Conservation (phyloP, 1,139 yeast genomes). For the Lipomyces yarrowii region DNA sequence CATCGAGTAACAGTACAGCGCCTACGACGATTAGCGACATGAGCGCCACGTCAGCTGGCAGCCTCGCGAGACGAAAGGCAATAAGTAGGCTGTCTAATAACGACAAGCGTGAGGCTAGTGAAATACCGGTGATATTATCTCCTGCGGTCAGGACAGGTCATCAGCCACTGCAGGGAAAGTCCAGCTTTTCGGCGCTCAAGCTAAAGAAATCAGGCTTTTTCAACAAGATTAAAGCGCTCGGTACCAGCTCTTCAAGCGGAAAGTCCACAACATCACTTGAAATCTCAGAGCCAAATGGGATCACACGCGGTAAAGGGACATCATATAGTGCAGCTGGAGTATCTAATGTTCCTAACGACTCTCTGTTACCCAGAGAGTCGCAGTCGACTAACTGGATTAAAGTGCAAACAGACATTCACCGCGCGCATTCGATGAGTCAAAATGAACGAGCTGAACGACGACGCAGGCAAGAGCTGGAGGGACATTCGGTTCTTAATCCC, state of each 20-base stretch:
- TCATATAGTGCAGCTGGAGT: constrained; percentile 13
- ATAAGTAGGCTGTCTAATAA: constrained; percentile 9
- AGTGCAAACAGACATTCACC: constrained; percentile 61
- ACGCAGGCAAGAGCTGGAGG: constrained; percentile 66
- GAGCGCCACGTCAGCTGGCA: constrained; percentile 90
- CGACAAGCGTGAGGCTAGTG: constrained; percentile 2
- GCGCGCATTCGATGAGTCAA: constrained; percentile 73
- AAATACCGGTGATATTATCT: constrained; percentile 20
- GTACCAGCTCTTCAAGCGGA: constrained; percentile 11
- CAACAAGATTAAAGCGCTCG: constrained; percentile 45
- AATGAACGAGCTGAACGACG: constrained; percentile 72
- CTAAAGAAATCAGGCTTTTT: constrained; percentile 50
- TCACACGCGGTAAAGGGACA: constrained; percentile 6
- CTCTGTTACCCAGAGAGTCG: constrained; percentile 23
- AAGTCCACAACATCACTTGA: constrained; percentile 13
- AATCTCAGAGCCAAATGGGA: background rate
- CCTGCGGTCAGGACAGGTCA: constrained; percentile 25
- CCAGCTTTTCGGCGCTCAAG: constrained; percentile 34
- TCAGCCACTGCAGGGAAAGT: constrained; percentile 11
- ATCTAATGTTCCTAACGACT: background rate
- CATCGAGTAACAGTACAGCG: constrained; percentile 28
- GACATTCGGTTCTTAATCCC: constrained; percentile 68
- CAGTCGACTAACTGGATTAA: constrained; percentile 49
- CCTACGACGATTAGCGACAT: constrained; percentile 56
- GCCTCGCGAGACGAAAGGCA: constrained; percentile 68